Base-by-base conservation (phyloP, 768 basidiomycete genomes). In the Dendrothele bispora region DNA sequence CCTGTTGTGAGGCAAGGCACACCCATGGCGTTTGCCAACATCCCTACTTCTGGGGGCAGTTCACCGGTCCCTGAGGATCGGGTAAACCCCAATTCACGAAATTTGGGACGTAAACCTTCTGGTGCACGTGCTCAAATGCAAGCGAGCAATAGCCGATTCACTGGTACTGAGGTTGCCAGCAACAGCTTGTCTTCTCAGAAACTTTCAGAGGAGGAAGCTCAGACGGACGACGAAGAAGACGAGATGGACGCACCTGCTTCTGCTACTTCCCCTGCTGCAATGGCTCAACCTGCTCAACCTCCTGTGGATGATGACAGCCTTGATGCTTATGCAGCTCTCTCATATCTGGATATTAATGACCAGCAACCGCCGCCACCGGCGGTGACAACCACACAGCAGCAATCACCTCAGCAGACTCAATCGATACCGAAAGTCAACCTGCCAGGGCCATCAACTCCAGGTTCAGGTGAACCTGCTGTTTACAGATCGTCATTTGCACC, bases 401-500 rank as follows among this genome's bases (percentile, higher is more conserved):
- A n/a, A n/a, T n/a, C n/a, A n/a, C n/a, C n/a, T n/a, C n/a, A n/a
- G n/a, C n/a, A n/a, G n/a, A n/a, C n/a, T n/a, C n/a, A n/a, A n/a
- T n/a, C n/a, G n/a, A n/a, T n/a, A n/a, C 4, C 21, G 24, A 26
- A 41, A n/a, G 24, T 7, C 18, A 25, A 39, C n/a, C 39, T n/a
- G 21, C 39, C 11, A 25, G 5, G 15, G 39, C 39, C 18, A n/a
- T n/a, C 30, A 22, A 18, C 20, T 7, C 18, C 20, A 40, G 22
- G 21, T 10, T 18, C 50, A n/a, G 61, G 68, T 15, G 69, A 75
- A 49, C 74, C 72, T 7, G 44, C 66, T 1, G 78, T 80, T 45
- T 88, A 78, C 68, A 83, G 82, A 44, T 95, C 93, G 0, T 93
- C 95, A 3, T 98, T 98, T 61, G 89, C 92, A 0, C 86, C 86